Evolutionary conservation across 306 rosid genomes (phyloP).

Genomic region (Vigna nakashimae): DNA sequence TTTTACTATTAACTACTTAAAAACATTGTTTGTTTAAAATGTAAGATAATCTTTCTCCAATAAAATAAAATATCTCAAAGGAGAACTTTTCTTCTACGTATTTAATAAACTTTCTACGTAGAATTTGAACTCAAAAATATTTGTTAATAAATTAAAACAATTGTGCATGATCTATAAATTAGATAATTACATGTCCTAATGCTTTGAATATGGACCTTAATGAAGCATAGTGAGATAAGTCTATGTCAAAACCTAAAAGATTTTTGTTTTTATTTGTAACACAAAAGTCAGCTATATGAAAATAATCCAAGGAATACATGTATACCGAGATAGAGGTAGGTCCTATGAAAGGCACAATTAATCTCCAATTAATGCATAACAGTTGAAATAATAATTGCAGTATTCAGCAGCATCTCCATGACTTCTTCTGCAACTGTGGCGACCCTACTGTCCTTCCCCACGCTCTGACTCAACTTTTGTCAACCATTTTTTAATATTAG

Average conservation of each 20-base stretch:
- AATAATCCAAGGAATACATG: background rate
- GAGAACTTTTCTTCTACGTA: no score
- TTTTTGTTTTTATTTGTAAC: background rate
- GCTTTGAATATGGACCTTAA: background rate
- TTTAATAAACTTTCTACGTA: no score
- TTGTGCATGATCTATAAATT: no score
- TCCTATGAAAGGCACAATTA: constrained; percentile 47
- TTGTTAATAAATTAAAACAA: no score
- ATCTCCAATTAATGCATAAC: background rate
- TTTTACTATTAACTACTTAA: no score
- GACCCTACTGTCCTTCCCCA: constrained; percentile 1
- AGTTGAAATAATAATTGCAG: background rate
- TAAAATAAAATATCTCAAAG: no score
- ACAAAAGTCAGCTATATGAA: constrained; percentile 26
- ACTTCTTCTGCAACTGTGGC: constrained; percentile 2
- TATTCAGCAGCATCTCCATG: background rate
- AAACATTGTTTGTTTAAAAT: no score
- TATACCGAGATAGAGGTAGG: constrained; percentile 26
- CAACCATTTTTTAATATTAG: constrained; percentile 55
- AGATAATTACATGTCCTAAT: no score
- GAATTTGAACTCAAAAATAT: background rate
- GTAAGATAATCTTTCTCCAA: no score
- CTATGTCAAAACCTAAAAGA: background rate
- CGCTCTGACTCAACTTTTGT: constrained; percentile 58
- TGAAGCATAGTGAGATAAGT: background rate